Base-by-base conservation (phyloP, 495 filamentous ascomycete genomes). In the Podospora australis region DNA sequence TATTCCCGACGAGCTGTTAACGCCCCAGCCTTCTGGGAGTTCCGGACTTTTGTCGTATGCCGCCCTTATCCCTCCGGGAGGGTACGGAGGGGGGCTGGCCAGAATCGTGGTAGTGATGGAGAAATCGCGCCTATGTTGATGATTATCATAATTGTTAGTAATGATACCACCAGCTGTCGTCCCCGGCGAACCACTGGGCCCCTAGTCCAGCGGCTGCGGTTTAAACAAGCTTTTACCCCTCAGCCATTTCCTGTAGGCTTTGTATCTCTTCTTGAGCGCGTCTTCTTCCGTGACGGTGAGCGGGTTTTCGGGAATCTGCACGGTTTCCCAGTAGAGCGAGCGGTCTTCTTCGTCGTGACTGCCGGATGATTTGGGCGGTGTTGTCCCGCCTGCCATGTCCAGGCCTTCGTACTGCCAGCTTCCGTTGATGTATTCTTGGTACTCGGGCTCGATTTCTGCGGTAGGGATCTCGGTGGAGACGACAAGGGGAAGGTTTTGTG, bases 201-300 rank as follows among this genome's bases (percentile, higher is more conserved):
- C 58, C 57, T 73, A 70, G 57, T 88, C 84, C 50, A 86, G 75
- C 50, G 84, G 79, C 70, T 79, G 77, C 76, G 95, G 90, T 69
- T 96, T 96, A 59, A 96, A 96, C 51, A 96, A 71, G 58, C 86
- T 90, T 72, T 95, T 96, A 13, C 90, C 90, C 52, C 82, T 76
- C 57, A 96, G 68, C 91, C 91, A 97, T 67, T 95, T 90, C 58
- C 82, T 71, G 66, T 98, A 98, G 1, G 90, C 88, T 67, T 90
- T 96, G 64, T 98, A 98, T 53, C 94, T 71, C 75, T 95, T 96
- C 75, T 92, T 96, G 26, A 72, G 70, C 39, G 78, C 72, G 64
- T 97, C 92, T 58, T 90, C 88, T 32, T 86, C 79, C 11, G 77
- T 81, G 13, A 97, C 91, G n/a, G 86, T 88, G 24, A 98, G 69